Conservation (phyloP, 1,139 yeast species). For the Neolecta irregularis region DNA sequence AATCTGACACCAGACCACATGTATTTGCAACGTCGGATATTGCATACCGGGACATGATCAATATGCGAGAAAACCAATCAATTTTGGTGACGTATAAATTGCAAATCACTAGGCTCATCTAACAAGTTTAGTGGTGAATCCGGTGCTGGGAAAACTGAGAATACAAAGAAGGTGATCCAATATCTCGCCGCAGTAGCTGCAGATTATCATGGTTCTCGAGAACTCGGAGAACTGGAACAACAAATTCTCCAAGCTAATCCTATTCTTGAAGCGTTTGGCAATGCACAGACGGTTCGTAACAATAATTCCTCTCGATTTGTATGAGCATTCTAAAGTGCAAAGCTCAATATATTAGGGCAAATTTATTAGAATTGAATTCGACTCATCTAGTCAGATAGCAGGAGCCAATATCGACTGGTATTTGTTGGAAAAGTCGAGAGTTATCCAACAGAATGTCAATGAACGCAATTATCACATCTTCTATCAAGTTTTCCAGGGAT, state of each 20-base stretch:
- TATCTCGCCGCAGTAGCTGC: conserved; percentile 67
- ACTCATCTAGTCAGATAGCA: conserved; percentile 44
- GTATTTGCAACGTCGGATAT: conserved; percentile 83
- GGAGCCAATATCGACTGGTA: conserved; percentile 96
- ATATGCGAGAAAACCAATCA: conserved; percentile 64
- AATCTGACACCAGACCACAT: conserved; percentile 54
- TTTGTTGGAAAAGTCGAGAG: conserved; percentile 82
- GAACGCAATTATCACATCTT: conserved; percentile 91
- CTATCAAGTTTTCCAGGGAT: conserved; percentile 69
- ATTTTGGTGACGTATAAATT: conserved; percentile 52
- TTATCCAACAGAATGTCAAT: conserved; percentile 54
- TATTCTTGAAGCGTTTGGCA: conserved; percentile 89
- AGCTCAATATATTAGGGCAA: conserved; percentile 32
- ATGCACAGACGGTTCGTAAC: conserved; percentile 88
- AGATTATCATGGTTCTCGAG: conserved; percentile 17
- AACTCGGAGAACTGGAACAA: conserved; percentile 39
- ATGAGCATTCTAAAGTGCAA: neutral
- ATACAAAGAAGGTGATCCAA: conserved; percentile 89
- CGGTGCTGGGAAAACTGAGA: conserved; percentile 97
- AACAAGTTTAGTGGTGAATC: conserved; percentile 49
- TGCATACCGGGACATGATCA: conserved; percentile 63
- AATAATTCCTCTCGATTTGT: conserved; percentile 90
- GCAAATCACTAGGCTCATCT: neutral
- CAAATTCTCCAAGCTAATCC: conserved; percentile 91
- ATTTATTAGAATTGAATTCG: conserved; percentile 75